These are phyloP conservation scores for Arthrobotrys iridis DNA, from an alignment of 2,329 filamentous ascomycete genomes.

Conservation along the genomic window DNA sequence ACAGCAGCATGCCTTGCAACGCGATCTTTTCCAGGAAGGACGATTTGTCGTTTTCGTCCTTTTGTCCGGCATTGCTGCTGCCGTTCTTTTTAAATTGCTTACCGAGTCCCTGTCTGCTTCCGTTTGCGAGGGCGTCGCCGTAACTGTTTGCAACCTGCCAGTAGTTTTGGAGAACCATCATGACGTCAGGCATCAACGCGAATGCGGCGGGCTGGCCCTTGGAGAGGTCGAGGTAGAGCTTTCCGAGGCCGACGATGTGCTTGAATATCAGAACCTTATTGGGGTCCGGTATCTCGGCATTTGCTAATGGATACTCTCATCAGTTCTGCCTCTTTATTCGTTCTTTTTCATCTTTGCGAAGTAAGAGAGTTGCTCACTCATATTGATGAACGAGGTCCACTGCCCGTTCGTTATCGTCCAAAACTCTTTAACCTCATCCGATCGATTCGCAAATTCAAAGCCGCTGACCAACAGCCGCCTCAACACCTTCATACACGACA, in stretches of 20 bases:
- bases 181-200: constrained; percentile 79
- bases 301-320: constrained; percentile 14
- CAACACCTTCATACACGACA: constrained; percentile 80
- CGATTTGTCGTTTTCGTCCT: constrained; percentile 62
- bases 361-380: constrained; percentile 59
- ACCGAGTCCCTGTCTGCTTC: constrained; percentile 64
- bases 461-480: constrained; percentile 81
- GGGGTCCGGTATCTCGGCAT: constrained; percentile 16
- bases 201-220: constrained; percentile 83
- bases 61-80: constrained; percentile 61
- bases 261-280: constrained; percentile 72
- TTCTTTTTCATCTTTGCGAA: background rate
- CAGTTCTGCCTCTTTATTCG: background rate
- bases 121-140: constrained; percentile 73
- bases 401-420: constrained; percentile 83
- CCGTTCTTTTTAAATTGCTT: constrained; percentile 56
- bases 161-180: constrained; percentile 81
- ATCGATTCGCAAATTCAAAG: constrained; percentile 84
- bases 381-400: constrained; percentile 77
- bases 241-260: constrained; percentile 88
- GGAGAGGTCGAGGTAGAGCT: constrained; percentile 89
- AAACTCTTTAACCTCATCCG: constrained; percentile 77
- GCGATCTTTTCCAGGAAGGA: constrained; percentile 79
- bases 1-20: constrained; percentile 81
- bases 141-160: constrained; percentile 83